Evolutionary conservation across 352 stramenopile genomes (phyloP).

Genomic region (Phytopythium sindhum): DNA sequence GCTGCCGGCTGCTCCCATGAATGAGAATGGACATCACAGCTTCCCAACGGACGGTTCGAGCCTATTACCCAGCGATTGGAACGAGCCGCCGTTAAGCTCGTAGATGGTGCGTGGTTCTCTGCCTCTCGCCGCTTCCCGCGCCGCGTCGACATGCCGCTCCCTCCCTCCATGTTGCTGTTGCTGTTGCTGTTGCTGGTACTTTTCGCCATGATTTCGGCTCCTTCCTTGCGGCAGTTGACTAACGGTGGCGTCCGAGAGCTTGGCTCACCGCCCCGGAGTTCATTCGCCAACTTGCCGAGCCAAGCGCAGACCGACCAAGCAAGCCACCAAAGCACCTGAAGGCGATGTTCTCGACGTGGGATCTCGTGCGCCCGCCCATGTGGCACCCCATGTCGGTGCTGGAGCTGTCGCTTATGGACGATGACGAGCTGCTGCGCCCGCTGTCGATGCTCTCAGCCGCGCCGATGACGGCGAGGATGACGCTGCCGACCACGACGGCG

Average conservation of each 20-base stretch:
- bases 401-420: conserved; percentile 83
- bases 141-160: neutral
- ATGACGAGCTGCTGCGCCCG: conserved; percentile 40
- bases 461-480: conserved; percentile 19
- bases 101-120: neutral
- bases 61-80: no score
- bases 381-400: conserved; percentile 82
- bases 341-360: conserved; percentile 68
- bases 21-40: no score
- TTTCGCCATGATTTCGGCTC: neutral
- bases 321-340: neutral
- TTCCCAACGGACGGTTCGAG: no score
- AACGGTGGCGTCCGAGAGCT: neutral
- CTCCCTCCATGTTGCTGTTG: neutral
- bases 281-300: conserved; percentile 22
- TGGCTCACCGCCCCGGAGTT: neutral
- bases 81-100: no score
- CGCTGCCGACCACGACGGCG: conserved; percentile 29
- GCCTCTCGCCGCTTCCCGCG: conserved; percentile 1
- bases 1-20: no score
- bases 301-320: conserved; percentile 8
- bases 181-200: neutral
- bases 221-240: no score
- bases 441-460: conserved; percentile 27
- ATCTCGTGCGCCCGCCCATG: conserved; percentile 66